A percentile compares a stretch with the other conserved stretches of the same genome.
These are phyloP conservation scores for Cystobasidiopsis lactophilus DNA, from an alignment of 768 basidiomycete genomes.

Conservation along the genomic window DNA sequence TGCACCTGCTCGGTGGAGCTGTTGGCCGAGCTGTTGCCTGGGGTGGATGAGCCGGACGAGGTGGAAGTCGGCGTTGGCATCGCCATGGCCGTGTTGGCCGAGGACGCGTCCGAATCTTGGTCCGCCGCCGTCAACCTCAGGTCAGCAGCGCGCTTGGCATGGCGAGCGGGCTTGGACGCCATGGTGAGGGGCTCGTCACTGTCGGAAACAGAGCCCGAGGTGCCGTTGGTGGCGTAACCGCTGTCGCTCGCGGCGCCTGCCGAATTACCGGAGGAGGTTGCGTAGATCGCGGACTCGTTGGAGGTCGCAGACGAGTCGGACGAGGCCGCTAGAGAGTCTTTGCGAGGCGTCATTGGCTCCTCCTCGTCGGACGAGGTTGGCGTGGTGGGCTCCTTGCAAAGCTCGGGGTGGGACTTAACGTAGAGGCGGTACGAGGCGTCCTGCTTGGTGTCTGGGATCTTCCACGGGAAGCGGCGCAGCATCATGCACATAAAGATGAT, in stretches of 20 bases:
- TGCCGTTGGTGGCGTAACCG: not conserved
- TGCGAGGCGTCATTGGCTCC: no score
- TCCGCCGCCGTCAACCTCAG: no score
- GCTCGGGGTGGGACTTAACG: slow-evolving; percentile 76
- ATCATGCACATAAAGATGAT: slow-evolving; percentile 99
- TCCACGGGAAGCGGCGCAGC: slow-evolving; percentile 93
- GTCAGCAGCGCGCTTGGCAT: not conserved
- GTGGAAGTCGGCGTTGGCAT: no score
- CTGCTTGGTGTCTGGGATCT: slow-evolving; percentile 80
- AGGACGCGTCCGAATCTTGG: no score
- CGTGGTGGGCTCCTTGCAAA: slow-evolving; percentile 26
- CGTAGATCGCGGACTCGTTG: not conserved
- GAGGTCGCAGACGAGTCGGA: not conserved
- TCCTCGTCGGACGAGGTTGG: not conserved
- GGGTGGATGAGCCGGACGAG: no score
- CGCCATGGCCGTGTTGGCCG: no score
- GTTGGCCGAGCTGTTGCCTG: no score
- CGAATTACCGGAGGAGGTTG: not conserved
- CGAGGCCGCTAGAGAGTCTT: not conserved
- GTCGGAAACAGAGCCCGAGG: not conserved
- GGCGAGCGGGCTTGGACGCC: not conserved
- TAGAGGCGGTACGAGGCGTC: slow-evolving; percentile 82
- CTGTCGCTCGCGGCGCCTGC: not conserved
- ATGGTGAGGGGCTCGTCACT: not conserved
- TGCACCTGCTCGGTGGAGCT: no score